A percentile compares a stretch with the other conserved stretches of the same genome.
Evolutionary conservation across 2,329 filamentous ascomycete genomes (phyloP).

Genomic region (Apiospora phragmitis): DNA sequence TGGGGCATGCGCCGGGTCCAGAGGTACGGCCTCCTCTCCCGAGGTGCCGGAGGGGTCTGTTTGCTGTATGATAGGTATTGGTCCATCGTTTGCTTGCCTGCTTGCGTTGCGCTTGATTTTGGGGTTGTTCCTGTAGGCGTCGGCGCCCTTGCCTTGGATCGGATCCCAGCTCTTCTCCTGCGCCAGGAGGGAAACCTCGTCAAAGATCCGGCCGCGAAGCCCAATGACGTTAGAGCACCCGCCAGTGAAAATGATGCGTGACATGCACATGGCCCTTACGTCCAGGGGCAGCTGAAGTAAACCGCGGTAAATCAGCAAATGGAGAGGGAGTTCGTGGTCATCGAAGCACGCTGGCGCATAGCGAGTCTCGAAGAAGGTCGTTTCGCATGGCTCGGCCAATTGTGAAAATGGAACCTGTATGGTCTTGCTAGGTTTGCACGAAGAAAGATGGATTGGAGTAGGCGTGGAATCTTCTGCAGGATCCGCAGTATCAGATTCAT

Average conservation of each 20-base stretch:
- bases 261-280: conserved; percentile 81
- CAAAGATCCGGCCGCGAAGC: conserved; percentile 72
- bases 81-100: conserved; percentile 24
- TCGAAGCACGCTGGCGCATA: conserved; percentile 63
- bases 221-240: conserved; percentile 79
- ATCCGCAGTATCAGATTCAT: conserved; percentile 40
- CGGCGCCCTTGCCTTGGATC: conserved; percentile 69
- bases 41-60: conserved; percentile 15
- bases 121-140: conserved; percentile 48
- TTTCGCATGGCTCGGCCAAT: conserved; percentile 74
- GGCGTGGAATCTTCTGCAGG: conserved; percentile 35
- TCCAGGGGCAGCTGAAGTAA: conserved; percentile 79
- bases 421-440: conserved; percentile 50
- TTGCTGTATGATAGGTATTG: conserved; percentile 21
- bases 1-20: conserved; percentile 43
- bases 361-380: conserved; percentile 66
- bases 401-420: conserved; percentile 68
- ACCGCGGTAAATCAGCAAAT: conserved; percentile 72
- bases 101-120: conserved; percentile 39
- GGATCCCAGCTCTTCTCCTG: conserved; percentile 74
- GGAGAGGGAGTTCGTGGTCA: conserved; percentile 82
- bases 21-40: conserved; percentile 23
- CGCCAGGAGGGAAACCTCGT: conserved; percentile 71
- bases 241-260: conserved; percentile 83
- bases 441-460: conserved; percentile 47